A percentile compares a stretch with the other conserved stretches of the same genome.
Evolutionary conservation across 192 early-diverging fungal species (phyloP).

Genomic region (Umbelopsis isabellina): DNA sequence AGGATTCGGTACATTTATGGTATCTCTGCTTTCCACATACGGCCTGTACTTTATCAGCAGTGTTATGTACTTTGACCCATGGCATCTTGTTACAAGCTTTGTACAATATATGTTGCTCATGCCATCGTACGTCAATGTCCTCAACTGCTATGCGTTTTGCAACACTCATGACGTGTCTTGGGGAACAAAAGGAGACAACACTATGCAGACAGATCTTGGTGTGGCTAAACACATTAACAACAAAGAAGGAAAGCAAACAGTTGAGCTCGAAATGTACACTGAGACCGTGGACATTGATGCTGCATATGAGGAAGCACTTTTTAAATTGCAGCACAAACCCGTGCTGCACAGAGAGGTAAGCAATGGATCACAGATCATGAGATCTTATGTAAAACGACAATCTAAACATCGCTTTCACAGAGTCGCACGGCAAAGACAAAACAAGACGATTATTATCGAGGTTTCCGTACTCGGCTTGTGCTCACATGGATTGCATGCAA

Average conservation of each 20-base stretch:
- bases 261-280: slow-evolving; percentile 51
- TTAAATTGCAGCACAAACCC: slow-evolving; percentile 35
- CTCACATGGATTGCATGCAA: slow-evolving; percentile 78
- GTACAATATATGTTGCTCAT: slow-evolving; percentile 76
- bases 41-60: slow-evolving; percentile 75
- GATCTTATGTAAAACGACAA: not conserved
- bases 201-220: slow-evolving; percentile 48
- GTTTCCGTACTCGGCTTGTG: slow-evolving; percentile 74
- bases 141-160: slow-evolving; percentile 65
- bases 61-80: slow-evolving; percentile 72
- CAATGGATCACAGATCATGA: not conserved
- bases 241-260: slow-evolving; percentile 41
- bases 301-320: slow-evolving; percentile 48
- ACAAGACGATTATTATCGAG: slow-evolving; percentile 74
- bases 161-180: slow-evolving; percentile 70
- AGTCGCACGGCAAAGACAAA: slow-evolving; percentile 50
- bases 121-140: slow-evolving; percentile 76
- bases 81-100: slow-evolving; percentile 78
- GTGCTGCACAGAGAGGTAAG: slow-evolving; percentile 37
- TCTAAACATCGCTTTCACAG: slow-evolving; percentile 11
- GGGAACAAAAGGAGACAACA: slow-evolving; percentile 87
- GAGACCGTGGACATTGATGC: slow-evolving; percentile 51
- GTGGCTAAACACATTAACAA: slow-evolving; percentile 40
- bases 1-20: slow-evolving; percentile 58
- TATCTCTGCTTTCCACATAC: slow-evolving; percentile 74